Evolutionary conservation across 176 grass and related monocot species (phyloP).

Genomic region (Cenchrus americanus): DNA sequence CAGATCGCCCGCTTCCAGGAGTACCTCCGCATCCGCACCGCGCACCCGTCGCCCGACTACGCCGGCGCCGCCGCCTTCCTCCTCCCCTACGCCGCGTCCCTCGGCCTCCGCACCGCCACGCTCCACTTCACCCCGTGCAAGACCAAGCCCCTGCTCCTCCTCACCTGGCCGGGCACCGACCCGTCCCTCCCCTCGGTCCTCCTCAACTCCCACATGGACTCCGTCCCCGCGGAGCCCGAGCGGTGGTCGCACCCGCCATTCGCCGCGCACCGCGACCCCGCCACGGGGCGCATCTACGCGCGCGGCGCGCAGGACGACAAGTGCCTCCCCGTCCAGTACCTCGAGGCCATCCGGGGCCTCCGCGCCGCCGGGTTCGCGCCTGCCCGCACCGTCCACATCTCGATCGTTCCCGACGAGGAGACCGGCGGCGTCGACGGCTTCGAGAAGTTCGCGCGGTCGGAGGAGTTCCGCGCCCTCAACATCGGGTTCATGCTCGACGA

Average conservation of each 20-base stretch:
- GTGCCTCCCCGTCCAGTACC: slow-evolving; percentile 89
- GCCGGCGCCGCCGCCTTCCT: slow-evolving; percentile 68
- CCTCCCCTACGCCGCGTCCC: slow-evolving; percentile 59
- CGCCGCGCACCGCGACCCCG: slow-evolving; percentile 57
- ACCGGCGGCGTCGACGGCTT: slow-evolving; percentile 64
- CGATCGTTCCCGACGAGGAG: slow-evolving; percentile 91
- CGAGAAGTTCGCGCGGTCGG: slow-evolving; percentile 54
- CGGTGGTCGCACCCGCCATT: slow-evolving; percentile 69
- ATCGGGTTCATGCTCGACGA: slow-evolving; percentile 87
- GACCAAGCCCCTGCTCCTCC: slow-evolving; percentile 78
- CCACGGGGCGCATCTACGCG: slow-evolving; percentile 68
- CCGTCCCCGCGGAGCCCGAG: slow-evolving; percentile 72
- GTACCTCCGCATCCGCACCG: slow-evolving; percentile 79
- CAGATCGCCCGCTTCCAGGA: slow-evolving; percentile 71
- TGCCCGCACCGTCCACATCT: slow-evolving; percentile 74
- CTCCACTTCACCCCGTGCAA: slow-evolving; percentile 59
- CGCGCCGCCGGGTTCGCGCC: slow-evolving; percentile 62
- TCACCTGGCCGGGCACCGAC: slow-evolving; percentile 75
- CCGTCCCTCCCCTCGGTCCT: slow-evolving; percentile 78
- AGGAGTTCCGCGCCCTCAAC: slow-evolving; percentile 72
- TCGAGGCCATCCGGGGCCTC: slow-evolving; percentile 83
- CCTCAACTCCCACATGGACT: slow-evolving; percentile 93
- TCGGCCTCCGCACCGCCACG: slow-evolving; percentile 55
- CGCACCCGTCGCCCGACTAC: slow-evolving; percentile 82
- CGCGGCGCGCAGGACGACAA: slow-evolving; percentile 94